These are phyloP conservation scores for Candida maesae DNA, from an alignment of 805 yeast genomes.

Conservation along the genomic window DNA sequence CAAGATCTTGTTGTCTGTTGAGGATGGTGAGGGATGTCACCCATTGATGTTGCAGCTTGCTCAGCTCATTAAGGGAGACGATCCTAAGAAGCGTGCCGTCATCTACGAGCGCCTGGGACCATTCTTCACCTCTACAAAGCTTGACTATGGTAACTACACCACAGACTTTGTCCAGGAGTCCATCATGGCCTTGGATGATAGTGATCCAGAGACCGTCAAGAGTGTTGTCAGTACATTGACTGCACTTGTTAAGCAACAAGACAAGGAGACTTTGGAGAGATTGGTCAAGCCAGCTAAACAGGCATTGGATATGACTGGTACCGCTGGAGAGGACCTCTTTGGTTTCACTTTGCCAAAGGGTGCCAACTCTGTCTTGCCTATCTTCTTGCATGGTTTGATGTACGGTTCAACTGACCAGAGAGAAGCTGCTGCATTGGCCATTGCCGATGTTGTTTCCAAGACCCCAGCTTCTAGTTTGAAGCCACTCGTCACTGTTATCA, in stretches of 20 bases:
- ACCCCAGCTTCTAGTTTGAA: slow-evolving; percentile 80
- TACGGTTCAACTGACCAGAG: slow-evolving; percentile 83
- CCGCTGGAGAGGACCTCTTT: slow-evolving; percentile 58
- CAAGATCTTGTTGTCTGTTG: slow-evolving; percentile 66
- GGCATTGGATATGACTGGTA: slow-evolving; percentile 63
- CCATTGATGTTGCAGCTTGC: slow-evolving; percentile 80
- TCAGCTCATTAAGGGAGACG: slow-evolving; percentile 73
- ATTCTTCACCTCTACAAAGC: slow-evolving; percentile 60
- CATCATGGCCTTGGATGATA: slow-evolving; percentile 69
- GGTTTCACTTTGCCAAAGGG: slow-evolving; percentile 77
- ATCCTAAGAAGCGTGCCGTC: slow-evolving; percentile 56
- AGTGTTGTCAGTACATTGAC: slow-evolving; percentile 63
- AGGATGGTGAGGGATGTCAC: slow-evolving; percentile 75
- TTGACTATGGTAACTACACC: slow-evolving; percentile 70
- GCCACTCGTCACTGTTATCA: slow-evolving; percentile 86
- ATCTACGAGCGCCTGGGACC: slow-evolving; percentile 63
- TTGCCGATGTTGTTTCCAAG: slow-evolving; percentile 80
- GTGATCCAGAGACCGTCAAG: slow-evolving; percentile 55
- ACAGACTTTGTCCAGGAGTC: slow-evolving; percentile 72
- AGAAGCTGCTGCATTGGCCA: slow-evolving; percentile 83
- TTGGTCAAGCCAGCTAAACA: slow-evolving; percentile 78
- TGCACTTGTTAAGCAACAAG: slow-evolving; percentile 63
- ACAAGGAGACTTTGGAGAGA: slow-evolving; percentile 72
- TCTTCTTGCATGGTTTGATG: slow-evolving; percentile 93
- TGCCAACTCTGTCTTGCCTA: slow-evolving; percentile 82